Conservation (phyloP, 2,329 filamentous ascomycete species). For the Capronia americana region DNA sequence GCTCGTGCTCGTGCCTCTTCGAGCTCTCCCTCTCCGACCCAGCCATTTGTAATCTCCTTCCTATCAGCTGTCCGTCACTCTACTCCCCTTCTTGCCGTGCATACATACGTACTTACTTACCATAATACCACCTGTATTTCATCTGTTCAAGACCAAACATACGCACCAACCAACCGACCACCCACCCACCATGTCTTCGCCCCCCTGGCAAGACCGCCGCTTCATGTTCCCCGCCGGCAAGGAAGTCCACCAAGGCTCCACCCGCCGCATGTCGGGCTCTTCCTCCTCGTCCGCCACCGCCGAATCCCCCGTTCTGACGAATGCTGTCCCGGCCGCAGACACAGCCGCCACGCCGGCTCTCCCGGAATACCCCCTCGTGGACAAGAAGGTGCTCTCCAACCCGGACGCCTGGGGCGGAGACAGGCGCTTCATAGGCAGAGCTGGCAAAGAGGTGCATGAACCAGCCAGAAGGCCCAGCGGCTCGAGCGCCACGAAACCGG, state of each 20-base stretch:
- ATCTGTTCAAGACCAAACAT: neutral
- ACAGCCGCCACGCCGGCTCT: conserved; percentile 17
- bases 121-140: neutral
- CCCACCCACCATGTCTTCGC: conserved; percentile 3
- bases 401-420: conserved; percentile 32
- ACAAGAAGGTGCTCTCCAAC: conserved; percentile 24
- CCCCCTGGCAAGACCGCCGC: conserved; percentile 37
- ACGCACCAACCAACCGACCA: neutral
- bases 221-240: conserved; percentile 34
- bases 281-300: conserved; percentile 14
- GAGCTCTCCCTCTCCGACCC: neutral
- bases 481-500: conserved; percentile 23
- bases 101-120: neutral
- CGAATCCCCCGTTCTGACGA: conserved; percentile 10
- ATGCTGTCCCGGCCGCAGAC: conserved; percentile 1
- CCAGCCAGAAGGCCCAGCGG: conserved; percentile 21
- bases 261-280: conserved; percentile 19
- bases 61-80: neutral
- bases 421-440: conserved; percentile 29
- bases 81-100: neutral
- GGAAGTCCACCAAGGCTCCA: conserved; percentile 33
- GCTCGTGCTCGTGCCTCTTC: neutral
- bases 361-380: conserved; percentile 8
- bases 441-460: conserved; percentile 29
- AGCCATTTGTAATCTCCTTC: neutral